Evolutionary conservation across 305 asterid species (phyloP).

Genomic region (Fraxinus angustifolia): DNA sequence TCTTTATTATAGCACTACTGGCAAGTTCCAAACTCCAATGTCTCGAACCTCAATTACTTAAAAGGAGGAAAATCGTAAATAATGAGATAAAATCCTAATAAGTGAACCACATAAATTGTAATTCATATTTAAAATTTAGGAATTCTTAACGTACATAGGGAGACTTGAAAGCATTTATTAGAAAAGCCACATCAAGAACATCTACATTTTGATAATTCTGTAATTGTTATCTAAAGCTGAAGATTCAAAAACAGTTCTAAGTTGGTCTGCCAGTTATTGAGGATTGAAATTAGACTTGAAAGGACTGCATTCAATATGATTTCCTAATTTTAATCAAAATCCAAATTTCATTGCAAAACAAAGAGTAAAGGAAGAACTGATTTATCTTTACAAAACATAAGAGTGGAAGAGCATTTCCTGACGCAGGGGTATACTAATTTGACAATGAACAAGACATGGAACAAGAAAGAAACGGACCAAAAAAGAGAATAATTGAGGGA

Average conservation of each 20-base stretch:
- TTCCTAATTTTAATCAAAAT: background rate
- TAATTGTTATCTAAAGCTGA: background rate
- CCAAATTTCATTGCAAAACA: background rate
- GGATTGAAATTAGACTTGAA: conserved; percentile 6
- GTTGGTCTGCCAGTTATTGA: background rate
- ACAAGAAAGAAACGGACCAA: background rate
- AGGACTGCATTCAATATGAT: background rate
- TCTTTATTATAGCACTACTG: too few relatives aligned
- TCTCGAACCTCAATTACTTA: too few relatives aligned
- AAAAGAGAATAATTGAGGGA: background rate
- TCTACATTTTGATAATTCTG: background rate
- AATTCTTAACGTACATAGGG: too few relatives aligned
- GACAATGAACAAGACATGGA: background rate
- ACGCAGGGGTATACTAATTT: background rate
- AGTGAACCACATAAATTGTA: too few relatives aligned
- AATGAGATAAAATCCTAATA: too few relatives aligned
- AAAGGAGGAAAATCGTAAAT: too few relatives aligned
- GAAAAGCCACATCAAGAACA: conserved; percentile 2
- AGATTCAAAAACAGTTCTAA: background rate
- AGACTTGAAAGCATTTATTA: background rate
- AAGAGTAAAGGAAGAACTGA: background rate
- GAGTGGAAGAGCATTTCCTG: background rate
- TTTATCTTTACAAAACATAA: background rate
- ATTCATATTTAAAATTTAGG: too few relatives aligned
- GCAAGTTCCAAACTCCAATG: too few relatives aligned